Evolutionary conservation across 495 filamentous ascomycete species (phyloP).

Genomic region (Friedmanniomyces endolithicus): DNA sequence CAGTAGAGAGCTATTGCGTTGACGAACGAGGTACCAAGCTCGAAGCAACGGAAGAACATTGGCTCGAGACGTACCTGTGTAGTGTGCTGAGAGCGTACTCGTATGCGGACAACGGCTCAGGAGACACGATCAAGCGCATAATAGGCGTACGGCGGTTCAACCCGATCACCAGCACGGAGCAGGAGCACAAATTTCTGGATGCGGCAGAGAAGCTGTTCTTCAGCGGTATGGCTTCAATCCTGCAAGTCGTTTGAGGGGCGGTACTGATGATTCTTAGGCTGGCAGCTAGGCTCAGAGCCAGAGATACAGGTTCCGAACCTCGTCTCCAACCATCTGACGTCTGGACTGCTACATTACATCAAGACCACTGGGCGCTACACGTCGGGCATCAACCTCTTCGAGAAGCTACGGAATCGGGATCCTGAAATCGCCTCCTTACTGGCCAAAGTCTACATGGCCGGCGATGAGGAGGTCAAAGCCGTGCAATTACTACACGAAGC

Average conservation of each 20-base stretch:
- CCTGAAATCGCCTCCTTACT: slow-evolving; percentile 88
- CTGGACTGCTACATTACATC: slow-evolving; percentile 91
- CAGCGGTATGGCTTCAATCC: slow-evolving; percentile 45
- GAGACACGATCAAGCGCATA: slow-evolving; percentile 84
- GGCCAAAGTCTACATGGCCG: slow-evolving; percentile 76
- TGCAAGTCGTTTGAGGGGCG: no score
- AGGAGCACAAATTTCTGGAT: slow-evolving; percentile 90
- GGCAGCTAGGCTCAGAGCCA: slow-evolving; percentile 91
- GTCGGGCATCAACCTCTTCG: slow-evolving; percentile 94
- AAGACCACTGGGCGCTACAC: slow-evolving; percentile 88
- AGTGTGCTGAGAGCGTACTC: slow-evolving; percentile 85
- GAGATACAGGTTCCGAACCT: slow-evolving; percentile 95
- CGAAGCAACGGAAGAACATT: slow-evolving; percentile 79
- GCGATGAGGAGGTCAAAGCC: slow-evolving; percentile 91
- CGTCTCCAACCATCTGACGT: slow-evolving; percentile 89
- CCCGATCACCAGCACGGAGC: slow-evolving; percentile 90
- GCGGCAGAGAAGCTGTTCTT: slow-evolving; percentile 93
- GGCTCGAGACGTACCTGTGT: slow-evolving; percentile 95
- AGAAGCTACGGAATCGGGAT: slow-evolving; percentile 83
- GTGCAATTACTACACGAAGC: slow-evolving; percentile 79
- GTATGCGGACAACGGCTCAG: slow-evolving; percentile 88
- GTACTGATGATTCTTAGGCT: slow-evolving; percentile 44
- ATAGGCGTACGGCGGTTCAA: slow-evolving; percentile 92
- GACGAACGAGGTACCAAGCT: slow-evolving; percentile 92
- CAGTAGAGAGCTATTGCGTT: slow-evolving; percentile 89